These are phyloP conservation scores for Citrus cavaleriei DNA, from an alignment of 345 rosid species.

Conservation along the genomic window DNA sequence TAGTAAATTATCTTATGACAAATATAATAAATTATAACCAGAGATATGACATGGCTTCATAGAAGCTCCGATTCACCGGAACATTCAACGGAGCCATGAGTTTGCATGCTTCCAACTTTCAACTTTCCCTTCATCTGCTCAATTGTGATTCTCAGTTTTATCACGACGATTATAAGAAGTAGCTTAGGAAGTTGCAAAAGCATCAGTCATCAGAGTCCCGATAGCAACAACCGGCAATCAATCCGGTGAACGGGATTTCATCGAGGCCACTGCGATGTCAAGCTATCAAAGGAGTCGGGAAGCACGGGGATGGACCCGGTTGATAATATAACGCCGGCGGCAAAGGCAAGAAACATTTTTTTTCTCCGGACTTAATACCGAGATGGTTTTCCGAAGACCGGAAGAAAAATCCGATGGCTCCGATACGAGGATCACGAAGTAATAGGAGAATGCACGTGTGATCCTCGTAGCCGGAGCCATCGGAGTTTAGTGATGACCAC, in stretches of 20 bases:
- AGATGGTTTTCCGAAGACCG: constrained; percentile 31
- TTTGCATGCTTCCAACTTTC: background rate
- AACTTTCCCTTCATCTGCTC: constrained; percentile 21
- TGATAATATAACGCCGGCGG: constrained; percentile 48
- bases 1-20: no score
- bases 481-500: no score
- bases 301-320: constrained; percentile 49
- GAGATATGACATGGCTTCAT: constrained; percentile 7
- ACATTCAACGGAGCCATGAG: constrained; percentile 15
- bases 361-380: constrained; percentile 38
- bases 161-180: no score
- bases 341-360: constrained; percentile 39
- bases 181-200: no score
- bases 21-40: constrained; percentile 2
- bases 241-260: constrained; percentile 37
- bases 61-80: background rate
- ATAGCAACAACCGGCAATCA: no score
- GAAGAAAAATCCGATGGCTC: no score
- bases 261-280: constrained; percentile 40
- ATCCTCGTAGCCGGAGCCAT: no score
- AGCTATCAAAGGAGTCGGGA: constrained; percentile 40
- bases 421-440: no score
- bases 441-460: no score
- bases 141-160: no score
- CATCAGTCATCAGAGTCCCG: no score